phyloP scores from a whole-genome alignment of 257 asterid species.

The Solanum virginianum region DNA sequence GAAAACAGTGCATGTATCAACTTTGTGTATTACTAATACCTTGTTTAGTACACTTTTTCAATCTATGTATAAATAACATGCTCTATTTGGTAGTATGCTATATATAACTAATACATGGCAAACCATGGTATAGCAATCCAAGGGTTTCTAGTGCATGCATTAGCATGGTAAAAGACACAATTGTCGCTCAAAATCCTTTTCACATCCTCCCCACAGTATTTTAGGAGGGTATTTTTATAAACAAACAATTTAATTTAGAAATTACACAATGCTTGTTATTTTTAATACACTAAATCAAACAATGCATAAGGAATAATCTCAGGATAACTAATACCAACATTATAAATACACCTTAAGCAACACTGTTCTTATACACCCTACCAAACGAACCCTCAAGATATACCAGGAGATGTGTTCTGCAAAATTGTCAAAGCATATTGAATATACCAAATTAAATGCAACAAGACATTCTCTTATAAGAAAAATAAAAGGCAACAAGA shows the following conservation, averaged over 20 bases:
- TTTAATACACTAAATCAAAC: neutral
- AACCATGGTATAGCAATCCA: neutral
- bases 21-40: neutral
- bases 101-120: neutral
- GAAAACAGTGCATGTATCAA: neutral
- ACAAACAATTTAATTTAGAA: neutral
- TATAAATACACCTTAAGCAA: neutral
- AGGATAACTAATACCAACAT: neutral
- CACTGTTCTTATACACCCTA: neutral
- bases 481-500: neutral
- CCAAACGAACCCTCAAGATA: neutral
- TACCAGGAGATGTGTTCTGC: neutral
- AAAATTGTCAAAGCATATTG: neutral
- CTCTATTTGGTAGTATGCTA: neutral
- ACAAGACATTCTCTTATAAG: neutral
- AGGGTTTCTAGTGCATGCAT: neutral
- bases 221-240: neutral
- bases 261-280: neutral
- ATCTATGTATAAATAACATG: neutral
- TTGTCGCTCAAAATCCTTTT: neutral
- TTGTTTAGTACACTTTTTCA: neutral
- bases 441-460: neutral
- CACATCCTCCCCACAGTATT: neutral
- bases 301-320: neutral
- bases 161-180: neutral